These are phyloP conservation scores for Barnettozyma vustinii DNA, from an alignment of 805 yeast genomes.

Conservation along the genomic window DNA sequence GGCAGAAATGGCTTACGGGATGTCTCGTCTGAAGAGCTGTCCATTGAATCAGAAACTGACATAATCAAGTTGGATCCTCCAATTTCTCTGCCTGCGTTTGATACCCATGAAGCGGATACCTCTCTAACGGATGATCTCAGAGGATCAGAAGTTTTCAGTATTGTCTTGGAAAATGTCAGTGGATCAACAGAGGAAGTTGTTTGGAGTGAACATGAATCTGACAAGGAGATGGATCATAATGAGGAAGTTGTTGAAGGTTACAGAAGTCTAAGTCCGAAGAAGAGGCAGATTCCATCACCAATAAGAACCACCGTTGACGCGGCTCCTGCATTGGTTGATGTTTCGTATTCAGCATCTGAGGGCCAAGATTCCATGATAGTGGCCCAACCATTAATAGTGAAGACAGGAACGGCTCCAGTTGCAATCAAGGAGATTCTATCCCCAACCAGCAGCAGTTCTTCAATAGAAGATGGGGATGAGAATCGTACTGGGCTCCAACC, in stretches of 20 bases:
- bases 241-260: conserved; percentile 8
- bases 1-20: not conserved
- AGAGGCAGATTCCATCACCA: not conserved
- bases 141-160: conserved; percentile 12
- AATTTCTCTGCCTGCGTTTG: not conserved
- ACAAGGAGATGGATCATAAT: not conserved
- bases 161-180: not conserved
- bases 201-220: not conserved
- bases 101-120: conserved; percentile 2
- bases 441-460: not conserved
- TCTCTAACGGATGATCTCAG: conserved; percentile 19
- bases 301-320: not conserved
- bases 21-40: not conserved
- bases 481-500: not conserved
- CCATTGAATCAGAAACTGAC: not conserved
- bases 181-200: not conserved
- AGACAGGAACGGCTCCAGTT: not conserved
- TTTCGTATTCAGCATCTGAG: not conserved
- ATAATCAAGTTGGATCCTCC: conserved; percentile 5
- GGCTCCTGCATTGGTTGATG: not conserved
- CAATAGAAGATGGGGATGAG: not conserved
- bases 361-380: not conserved
- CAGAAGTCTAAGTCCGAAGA: conserved; percentile 9
- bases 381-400: not conserved
- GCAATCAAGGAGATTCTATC: not conserved